Conservation (phyloP, 805 yeast genomes). For the Saturnispora ahearnii region DNA sequence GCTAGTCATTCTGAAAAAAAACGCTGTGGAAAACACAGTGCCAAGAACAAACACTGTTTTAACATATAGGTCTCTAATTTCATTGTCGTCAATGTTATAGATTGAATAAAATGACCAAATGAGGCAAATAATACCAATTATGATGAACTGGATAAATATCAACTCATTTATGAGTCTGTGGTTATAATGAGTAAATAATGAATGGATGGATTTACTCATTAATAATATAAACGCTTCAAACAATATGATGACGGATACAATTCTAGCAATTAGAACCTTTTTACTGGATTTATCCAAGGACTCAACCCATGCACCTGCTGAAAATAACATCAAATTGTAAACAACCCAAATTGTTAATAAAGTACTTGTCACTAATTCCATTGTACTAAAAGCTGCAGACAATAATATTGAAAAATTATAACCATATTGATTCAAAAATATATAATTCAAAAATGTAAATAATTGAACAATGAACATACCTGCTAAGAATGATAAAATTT, state of each 20-base stretch:
- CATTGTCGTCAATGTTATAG: not conserved
- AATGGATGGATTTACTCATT: not conserved
- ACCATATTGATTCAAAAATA: slow-evolving; percentile 20
- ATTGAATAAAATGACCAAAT: not conserved
- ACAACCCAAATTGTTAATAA: slow-evolving; percentile 24
- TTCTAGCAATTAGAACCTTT: not conserved
- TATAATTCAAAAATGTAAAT: slow-evolving; percentile 14
- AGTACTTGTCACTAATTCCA: slow-evolving; percentile 18
- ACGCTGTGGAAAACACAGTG: not conserved
- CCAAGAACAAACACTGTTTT: not conserved
- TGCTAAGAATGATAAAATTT: slow-evolving; percentile 17
- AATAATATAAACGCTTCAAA: not conserved
- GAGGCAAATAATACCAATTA: not conserved
- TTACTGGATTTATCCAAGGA: slow-evolving; percentile 1
- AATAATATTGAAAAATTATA: slow-evolving; percentile 17
- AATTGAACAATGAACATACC: slow-evolving; percentile 14
- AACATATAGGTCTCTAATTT: not conserved
- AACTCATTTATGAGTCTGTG: not conserved
- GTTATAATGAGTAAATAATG: no score
- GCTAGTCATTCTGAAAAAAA: not conserved
- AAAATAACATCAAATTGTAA: slow-evolving; percentile 24
- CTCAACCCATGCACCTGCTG: slow-evolving; percentile 20
- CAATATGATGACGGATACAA: not conserved
- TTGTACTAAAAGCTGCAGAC: slow-evolving; percentile 16
- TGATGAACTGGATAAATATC: not conserved